Evolutionary conservation across 106 monocot genomes (phyloP).

Genomic region (Ottelia alismoides): DNA sequence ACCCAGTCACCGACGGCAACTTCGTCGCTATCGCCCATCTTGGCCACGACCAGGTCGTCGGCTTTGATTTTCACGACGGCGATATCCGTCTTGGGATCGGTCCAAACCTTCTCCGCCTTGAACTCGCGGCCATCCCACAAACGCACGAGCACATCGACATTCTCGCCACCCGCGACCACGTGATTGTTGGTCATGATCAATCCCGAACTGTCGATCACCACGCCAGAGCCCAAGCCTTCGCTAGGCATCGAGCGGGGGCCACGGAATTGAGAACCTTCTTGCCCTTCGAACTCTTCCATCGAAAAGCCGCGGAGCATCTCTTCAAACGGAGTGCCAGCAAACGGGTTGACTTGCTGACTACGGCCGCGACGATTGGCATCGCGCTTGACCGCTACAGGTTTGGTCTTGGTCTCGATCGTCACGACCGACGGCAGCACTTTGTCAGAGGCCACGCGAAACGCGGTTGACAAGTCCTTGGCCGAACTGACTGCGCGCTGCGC

Average conservation of each 20-base stretch:
- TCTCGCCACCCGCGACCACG: not conserved
- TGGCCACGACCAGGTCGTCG: not conserved
- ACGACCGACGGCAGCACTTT: too few species aligned
- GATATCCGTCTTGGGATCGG: not conserved
- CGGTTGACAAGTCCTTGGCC: too few species aligned
- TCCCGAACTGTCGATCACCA: not conserved
- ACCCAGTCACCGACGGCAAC: not conserved
- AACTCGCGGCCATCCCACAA: not conserved
- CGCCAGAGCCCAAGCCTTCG: not conserved
- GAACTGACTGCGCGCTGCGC: too few species aligned
- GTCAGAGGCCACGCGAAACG: too few species aligned
- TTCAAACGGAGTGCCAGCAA: too few species aligned
- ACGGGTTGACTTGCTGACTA: too few species aligned
- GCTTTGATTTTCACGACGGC: not conserved
- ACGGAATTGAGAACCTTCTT: not conserved
- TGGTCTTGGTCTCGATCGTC: too few species aligned
- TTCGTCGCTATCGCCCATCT: not conserved
- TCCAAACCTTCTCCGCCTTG: not conserved
- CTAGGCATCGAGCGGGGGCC: too few species aligned
- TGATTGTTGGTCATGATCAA: not conserved
- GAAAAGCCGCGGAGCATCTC: too few species aligned
- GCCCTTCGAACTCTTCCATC: too few species aligned
- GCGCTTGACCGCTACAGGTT: too few species aligned
- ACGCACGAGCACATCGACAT: not conserved
- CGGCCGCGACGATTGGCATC: too few species aligned